Percentiles rank a stretch among this genome's conserved stretches.
Conservation (phyloP, 768 basidiomycete species). For the Macrolepiota albuminosa region DNA sequence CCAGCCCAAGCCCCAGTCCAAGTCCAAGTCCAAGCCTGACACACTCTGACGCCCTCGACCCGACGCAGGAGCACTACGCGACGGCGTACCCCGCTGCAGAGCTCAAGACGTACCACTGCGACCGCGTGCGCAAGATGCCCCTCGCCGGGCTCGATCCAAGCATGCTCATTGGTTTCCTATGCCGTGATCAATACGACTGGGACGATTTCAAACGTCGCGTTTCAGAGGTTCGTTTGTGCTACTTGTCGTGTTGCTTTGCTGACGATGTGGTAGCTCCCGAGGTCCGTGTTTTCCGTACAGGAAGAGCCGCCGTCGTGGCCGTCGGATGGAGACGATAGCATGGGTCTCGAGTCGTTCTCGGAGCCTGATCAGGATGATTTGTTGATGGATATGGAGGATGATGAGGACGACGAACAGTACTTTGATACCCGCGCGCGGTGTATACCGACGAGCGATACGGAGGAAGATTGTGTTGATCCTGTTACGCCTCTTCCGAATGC, state of each 20-base stretch:
- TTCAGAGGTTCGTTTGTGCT: slow-evolving; percentile 50
- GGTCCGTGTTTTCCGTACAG: slow-evolving; percentile 80
- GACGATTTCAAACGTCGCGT: slow-evolving; percentile 70
- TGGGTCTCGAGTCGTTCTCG: slow-evolving; percentile 80
- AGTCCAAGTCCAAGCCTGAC: slow-evolving; percentile 11
- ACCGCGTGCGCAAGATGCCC: slow-evolving; percentile 94
- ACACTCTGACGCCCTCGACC: slow-evolving; percentile 28
- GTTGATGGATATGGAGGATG: slow-evolving; percentile 18
- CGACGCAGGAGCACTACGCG: slow-evolving; percentile 58
- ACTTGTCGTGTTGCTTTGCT: slow-evolving; percentile 1
- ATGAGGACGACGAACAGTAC: slow-evolving; percentile 42
- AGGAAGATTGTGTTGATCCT: slow-evolving; percentile 68
- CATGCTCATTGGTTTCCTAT: slow-evolving; percentile 93
- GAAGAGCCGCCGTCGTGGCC: slow-evolving; percentile 87
- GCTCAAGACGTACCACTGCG: slow-evolving; percentile 91
- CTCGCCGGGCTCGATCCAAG: slow-evolving; percentile 89
- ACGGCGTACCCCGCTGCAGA: slow-evolving; percentile 70
- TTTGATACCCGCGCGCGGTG: slow-evolving; percentile 44
- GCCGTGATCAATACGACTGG: slow-evolving; percentile 83
- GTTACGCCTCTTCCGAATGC: slow-evolving; percentile 60
- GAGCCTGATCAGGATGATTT: slow-evolving; percentile 65
- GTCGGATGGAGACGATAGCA: slow-evolving; percentile 66
- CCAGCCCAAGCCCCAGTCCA: slow-evolving; percentile 37
- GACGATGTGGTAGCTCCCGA: slow-evolving; percentile 38
- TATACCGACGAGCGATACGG: slow-evolving; percentile 22